Evolutionary conservation across 352 stramenopile species (phyloP), one percentile per base, ranked within the genome.

Genomic region (Phytophthora kernoviae): DNA sequence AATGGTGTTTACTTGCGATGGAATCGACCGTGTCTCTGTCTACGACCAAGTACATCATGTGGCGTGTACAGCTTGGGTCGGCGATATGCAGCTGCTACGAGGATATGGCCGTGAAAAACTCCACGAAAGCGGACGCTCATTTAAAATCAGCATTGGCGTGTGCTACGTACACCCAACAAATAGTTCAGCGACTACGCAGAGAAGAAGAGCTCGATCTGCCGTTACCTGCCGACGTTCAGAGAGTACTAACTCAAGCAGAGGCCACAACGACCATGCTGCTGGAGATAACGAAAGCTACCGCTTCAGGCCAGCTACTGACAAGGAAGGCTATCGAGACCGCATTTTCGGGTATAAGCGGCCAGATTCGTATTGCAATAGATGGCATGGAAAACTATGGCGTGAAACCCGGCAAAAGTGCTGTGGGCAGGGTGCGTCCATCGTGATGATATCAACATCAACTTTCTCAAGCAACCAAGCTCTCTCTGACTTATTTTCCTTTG

Each of bases 151-250:
- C 77, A 14, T 24, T 74, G 9, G 54, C 62, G 4, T 89, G 81
- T 33, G 78, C 80, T n/a, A 60, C 77, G 26, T 70, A 76, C 24
- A 72, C 79, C 0, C 59, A 75, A 0, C 52, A 65, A 42, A 27
- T 43, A 4, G 83, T 91, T 7, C 49, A 74, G 14, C 68, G 70
- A 6, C 49, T 94, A 2, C 69, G 77, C 14, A 89, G 87, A 26
- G 85, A 93, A 66, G 85, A 93, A 70, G 85, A 91, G 47, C 66
- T 91, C 9, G 83, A 94, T 36, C 34, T 84, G 22, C 85, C 83
- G 5, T 24, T 94, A 7, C 76, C 85, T 1, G 56, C 64, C 9
- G 47, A 71, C 1, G 73, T 89, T 5, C 48, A 73, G 8, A 44
- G 37, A 4, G 60, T 68, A 21, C 47, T 94, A 8, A 33, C 36